These are phyloP conservation scores for Thymus mandschuricus DNA, from an alignment of 257 asterid species.

Conservation along the genomic window DNA sequence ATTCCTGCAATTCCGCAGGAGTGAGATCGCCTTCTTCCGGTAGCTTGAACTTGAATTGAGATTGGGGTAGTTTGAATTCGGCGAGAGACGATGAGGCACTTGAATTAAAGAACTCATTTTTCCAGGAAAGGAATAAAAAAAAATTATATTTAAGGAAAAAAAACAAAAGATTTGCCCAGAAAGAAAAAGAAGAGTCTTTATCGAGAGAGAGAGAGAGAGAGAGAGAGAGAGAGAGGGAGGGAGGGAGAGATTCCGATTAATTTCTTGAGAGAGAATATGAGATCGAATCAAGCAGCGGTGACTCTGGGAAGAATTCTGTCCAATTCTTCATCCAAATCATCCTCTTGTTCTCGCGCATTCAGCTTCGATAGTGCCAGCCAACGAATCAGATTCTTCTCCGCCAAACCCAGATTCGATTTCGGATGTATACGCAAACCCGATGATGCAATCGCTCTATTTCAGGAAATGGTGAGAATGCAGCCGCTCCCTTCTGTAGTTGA, in stretches of 20 bases:
- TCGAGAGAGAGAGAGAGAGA: no score
- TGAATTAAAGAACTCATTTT: no score
- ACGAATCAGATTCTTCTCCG: neutral
- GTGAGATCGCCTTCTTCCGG: conserved; percentile 37
- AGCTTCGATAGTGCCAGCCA: neutral
- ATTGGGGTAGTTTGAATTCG: conserved; percentile 29
- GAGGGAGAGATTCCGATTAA: no score
- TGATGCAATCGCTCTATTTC: neutral
- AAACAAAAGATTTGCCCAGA: no score
- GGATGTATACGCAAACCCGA: neutral
- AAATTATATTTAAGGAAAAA: no score
- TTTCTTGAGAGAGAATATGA: no score
- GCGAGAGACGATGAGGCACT: conserved; percentile 25
- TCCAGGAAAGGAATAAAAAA: no score
- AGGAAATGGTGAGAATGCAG: neutral
- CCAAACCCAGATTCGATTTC: neutral
- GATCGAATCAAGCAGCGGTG: no score
- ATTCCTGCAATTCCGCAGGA: conserved; percentile 42
- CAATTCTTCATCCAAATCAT: neutral
- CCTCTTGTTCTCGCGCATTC: neutral
- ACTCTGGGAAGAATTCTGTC: neutral
- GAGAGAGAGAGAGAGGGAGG: no score
- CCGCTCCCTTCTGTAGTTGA: neutral
- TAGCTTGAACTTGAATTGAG: conserved; percentile 21
- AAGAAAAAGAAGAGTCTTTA: no score